These are phyloP conservation scores for Lepidium aucheri DNA, from an alignment of 345 rosid species.

Conservation along the genomic window DNA sequence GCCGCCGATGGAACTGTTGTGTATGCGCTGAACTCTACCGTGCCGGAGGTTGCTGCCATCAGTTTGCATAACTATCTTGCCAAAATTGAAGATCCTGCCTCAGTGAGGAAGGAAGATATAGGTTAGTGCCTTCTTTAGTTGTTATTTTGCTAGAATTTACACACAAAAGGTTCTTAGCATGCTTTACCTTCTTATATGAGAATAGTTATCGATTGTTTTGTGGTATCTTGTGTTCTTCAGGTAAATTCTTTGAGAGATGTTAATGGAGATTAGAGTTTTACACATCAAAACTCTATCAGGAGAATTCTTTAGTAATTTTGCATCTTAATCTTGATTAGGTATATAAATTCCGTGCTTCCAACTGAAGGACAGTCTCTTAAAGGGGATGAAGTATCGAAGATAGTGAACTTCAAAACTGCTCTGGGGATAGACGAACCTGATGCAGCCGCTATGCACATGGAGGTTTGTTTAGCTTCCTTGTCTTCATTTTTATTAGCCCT, in stretches of 20 bases:
- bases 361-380: slow-evolving; percentile 60
- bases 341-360: slow-evolving; percentile 74
- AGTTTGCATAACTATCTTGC: slow-evolving; percentile 72
- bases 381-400: slow-evolving; percentile 81
- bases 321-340: slow-evolving; percentile 35
- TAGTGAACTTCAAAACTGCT: slow-evolving; percentile 65
- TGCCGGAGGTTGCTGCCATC: slow-evolving; percentile 85
- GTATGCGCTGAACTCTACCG: slow-evolving; percentile 56
- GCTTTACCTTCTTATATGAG: neutral
- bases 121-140: slow-evolving; percentile 37
- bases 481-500: neutral
- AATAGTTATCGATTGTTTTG: no score
- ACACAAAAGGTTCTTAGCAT: neutral
- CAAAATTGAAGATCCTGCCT: slow-evolving; percentile 52
- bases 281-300: no score
- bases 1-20: slow-evolving; percentile 75
- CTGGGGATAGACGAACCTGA: slow-evolving; percentile 95
- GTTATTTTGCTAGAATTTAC: neutral
- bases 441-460: slow-evolving; percentile 95
- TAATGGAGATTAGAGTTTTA: no score
- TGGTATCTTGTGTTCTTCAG: no score
- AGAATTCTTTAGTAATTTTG: neutral
- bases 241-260: no score
- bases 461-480: slow-evolving; percentile 40
- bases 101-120: slow-evolving; percentile 65